These are phyloP conservation scores for Fusarium sp. DNA, from an alignment of 2,329 filamentous ascomycete species.

Conservation along the genomic window DNA sequence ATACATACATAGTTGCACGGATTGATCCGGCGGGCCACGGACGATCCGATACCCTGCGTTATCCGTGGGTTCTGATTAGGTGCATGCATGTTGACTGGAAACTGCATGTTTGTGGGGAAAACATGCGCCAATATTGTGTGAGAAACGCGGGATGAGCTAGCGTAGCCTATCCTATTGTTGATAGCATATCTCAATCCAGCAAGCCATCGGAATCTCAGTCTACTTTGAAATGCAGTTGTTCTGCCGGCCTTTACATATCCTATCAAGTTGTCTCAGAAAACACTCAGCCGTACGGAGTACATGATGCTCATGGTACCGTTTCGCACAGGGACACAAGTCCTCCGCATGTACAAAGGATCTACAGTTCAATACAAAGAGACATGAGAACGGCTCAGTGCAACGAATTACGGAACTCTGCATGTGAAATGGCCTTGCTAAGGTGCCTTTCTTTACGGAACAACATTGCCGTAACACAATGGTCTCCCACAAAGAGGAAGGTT, in stretches of 20 bases:
- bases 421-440: neutral
- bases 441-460: neutral
- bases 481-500: conserved; percentile 9
- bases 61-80: neutral
- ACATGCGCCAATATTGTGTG: neutral
- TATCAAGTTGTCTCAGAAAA: neutral
- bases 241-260: too few species aligned
- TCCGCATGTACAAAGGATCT: neutral
- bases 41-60: conserved; percentile 20
- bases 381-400: conserved; percentile 1
- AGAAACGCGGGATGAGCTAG: neutral
- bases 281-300: neutral
- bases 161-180: neutral
- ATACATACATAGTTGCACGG: neutral
- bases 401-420: neutral
- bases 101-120: neutral
- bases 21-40: conserved; percentile 21
- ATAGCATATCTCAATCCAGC: neutral
- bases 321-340: neutral
- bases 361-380: neutral
- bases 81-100: neutral
- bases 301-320: neutral
- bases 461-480: neutral
- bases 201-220: neutral
- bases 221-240: neutral